phyloP scores from a whole-genome alignment of 1,284 basidiomycete genomes.

The Tilletia horrida region DNA sequence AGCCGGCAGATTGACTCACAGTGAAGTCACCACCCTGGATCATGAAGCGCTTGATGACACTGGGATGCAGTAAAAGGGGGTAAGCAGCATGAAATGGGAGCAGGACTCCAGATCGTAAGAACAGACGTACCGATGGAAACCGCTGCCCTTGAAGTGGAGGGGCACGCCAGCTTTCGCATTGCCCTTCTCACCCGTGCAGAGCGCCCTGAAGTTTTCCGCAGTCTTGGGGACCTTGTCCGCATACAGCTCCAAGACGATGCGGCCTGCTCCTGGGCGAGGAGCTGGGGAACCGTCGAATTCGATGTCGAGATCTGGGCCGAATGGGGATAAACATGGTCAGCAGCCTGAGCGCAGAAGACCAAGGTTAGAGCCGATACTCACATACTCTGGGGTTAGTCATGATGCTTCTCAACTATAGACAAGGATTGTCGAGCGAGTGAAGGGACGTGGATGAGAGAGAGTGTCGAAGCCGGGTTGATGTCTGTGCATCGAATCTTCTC shows the following conservation, averaged over 20 bases:
- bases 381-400: constrained; percentile 5
- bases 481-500: constrained; percentile 14
- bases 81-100: constrained; percentile 58
- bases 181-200: constrained; percentile 84
- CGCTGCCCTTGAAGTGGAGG: constrained; percentile 72
- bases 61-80: not conserved
- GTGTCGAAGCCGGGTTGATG: not conserved
- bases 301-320: constrained; percentile 38
- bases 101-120: too few species aligned
- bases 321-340: not conserved
- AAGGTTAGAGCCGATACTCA: not conserved
- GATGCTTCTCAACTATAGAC: not conserved
- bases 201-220: constrained; percentile 80
- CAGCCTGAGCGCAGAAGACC: not conserved
- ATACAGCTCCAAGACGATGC: constrained; percentile 75
- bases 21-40: constrained; percentile 65
- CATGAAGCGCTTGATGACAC: constrained; percentile 68
- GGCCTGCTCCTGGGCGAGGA: constrained; percentile 56
- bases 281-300: constrained; percentile 31
- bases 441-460: not conserved
- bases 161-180: constrained; percentile 65
- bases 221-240: constrained; percentile 74
- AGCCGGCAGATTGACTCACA: constrained; percentile 11
- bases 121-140: constrained; percentile 36
- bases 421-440: not conserved